Base-by-base conservation (phyloP, 192 early-diverging fungal species). In the Dissophora ornata region DNA sequence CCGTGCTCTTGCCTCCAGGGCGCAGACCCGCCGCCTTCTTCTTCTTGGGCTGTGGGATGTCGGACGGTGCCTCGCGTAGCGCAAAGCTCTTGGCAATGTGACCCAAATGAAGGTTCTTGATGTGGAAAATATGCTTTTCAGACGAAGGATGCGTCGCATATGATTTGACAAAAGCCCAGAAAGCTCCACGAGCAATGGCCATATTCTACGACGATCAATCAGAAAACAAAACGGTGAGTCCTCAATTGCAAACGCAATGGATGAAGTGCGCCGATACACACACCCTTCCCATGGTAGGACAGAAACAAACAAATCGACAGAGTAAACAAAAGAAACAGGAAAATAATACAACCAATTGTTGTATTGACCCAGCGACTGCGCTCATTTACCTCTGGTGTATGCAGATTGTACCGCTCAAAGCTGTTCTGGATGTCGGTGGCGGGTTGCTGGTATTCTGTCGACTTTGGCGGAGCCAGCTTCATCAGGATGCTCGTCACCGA, bases 51-150 rank as follows among this genome's bases (percentile, higher is more conserved):
- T 83, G 82, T 30, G 83, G 80, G 28, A 88, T 80, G 55, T 91
- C 82, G 21, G 88, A 88, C 4, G 98, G 98, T 4, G 94, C 90
- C 67, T 98, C 98, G 25, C 96, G 88, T 49, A 99, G 83, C n/a
- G 88, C 95, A 89, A 99, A 99, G 19, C 91, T 85, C 81, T 98
- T 98, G 48, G 97, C 98, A 63, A 97, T 80, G 73, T 99, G 98
- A 6, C 98, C 98, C 57, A 98, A 83, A 81, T 99, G 98, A 67
- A 99, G 81, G 60, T 94, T 93, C 54, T 90, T 89, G 65, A 98
- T 84, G 69, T 99, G 96, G 86, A 99, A 99, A 24, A 99, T 92
- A 36, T 92, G 90, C 40, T 91, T 91, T 70, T 97, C 94, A 0
- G 88, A 65, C 19, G 94, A 77, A 2, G 86, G 75, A 78, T 99